Conservation (phyloP, 208 protist species). For the Phytomonas sp. region DNA sequence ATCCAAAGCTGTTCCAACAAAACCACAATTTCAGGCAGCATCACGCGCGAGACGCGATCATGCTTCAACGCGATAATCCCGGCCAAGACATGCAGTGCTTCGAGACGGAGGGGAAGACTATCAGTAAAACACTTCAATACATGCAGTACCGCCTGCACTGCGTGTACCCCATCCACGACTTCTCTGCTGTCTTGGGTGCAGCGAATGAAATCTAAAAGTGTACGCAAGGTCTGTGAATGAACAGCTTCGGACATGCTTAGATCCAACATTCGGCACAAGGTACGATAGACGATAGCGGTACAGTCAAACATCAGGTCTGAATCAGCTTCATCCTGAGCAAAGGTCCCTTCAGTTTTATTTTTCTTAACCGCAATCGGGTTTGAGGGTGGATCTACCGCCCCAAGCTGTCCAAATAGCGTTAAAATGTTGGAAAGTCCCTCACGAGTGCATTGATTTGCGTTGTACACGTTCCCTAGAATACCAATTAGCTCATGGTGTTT, state of each 20-base stretch:
- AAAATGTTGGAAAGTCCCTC: conserved; percentile 65
- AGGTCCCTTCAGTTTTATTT: conserved; percentile 64
- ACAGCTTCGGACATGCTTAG: conserved; percentile 74
- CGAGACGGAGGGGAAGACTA: conserved; percentile 67
- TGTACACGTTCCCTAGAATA: conserved; percentile 69
- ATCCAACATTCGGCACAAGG: conserved; percentile 82
- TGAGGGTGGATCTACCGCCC: conserved; percentile 70
- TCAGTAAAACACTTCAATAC: conserved; percentile 68
- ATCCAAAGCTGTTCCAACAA: conserved; percentile 84
- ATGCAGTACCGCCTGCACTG: conserved; percentile 72
- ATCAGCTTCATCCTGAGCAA: conserved; percentile 73
- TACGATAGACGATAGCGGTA: conserved; percentile 87
- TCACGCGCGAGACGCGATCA: conserved; percentile 71
- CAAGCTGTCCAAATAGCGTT: conserved; percentile 83
- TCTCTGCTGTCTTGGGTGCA: conserved; percentile 77
- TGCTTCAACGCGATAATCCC: conserved; percentile 75
- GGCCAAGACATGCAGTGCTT: conserved; percentile 78
- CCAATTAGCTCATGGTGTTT: conserved; percentile 66
- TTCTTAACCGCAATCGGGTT: conserved; percentile 31
- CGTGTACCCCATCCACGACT: conserved; percentile 71
- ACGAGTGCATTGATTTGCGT: conserved; percentile 42
- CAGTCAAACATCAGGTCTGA: conserved; percentile 89
- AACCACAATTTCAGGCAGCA: conserved; percentile 86
- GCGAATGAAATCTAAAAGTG: conserved; percentile 78
- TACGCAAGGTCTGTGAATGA: conserved; percentile 73